Evolutionary conservation across 2,329 filamentous ascomycete genomes (phyloP).

Genomic region (Corynespora cassiicola): DNA sequence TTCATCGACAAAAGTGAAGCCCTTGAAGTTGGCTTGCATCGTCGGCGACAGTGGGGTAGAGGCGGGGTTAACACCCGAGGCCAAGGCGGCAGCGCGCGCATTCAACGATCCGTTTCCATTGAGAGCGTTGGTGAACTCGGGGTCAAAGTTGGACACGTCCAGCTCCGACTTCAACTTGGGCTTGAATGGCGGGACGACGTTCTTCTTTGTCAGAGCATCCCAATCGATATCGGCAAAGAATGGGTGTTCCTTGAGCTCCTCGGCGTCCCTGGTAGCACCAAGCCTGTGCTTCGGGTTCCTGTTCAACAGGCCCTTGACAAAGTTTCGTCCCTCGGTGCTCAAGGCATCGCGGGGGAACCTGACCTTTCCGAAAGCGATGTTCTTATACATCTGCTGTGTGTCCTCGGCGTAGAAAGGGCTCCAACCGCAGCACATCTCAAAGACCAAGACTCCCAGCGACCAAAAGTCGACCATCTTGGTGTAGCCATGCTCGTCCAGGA

Average conservation of each 20-base stretch:
- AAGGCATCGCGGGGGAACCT: slow-evolving; percentile 94
- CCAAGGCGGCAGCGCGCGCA: slow-evolving; percentile 84
- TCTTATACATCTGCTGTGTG: slow-evolving; percentile 99
- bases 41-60: slow-evolving; percentile 93
- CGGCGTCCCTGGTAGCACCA: slow-evolving; percentile 87
- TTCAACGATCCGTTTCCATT: slow-evolving; percentile 87
- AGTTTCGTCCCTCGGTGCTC: slow-evolving; percentile 93
- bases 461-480: slow-evolving; percentile 99
- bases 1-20: slow-evolving; percentile 99
- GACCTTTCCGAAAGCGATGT: slow-evolving; percentile 98
- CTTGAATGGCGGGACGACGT: slow-evolving; percentile 96
- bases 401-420: slow-evolving; percentile 99
- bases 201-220: slow-evolving; percentile 85
- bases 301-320: slow-evolving; percentile 96
- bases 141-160: slow-evolving; percentile 97
- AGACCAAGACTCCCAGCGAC: slow-evolving; percentile 96
- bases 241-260: slow-evolving; percentile 90
- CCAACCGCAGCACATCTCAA: slow-evolving; percentile 99
- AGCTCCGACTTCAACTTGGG: slow-evolving; percentile 95
- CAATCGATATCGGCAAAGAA: slow-evolving; percentile 97
- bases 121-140: slow-evolving; percentile 95
- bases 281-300: slow-evolving; percentile 95
- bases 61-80: slow-evolving; percentile 79
- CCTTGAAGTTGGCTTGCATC: slow-evolving; percentile 97
- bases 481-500: slow-evolving; percentile 95